Evolutionary conservation across 2,329 filamentous ascomycete genomes (phyloP).

Genomic region (Ambrosiella xylebori): DNA sequence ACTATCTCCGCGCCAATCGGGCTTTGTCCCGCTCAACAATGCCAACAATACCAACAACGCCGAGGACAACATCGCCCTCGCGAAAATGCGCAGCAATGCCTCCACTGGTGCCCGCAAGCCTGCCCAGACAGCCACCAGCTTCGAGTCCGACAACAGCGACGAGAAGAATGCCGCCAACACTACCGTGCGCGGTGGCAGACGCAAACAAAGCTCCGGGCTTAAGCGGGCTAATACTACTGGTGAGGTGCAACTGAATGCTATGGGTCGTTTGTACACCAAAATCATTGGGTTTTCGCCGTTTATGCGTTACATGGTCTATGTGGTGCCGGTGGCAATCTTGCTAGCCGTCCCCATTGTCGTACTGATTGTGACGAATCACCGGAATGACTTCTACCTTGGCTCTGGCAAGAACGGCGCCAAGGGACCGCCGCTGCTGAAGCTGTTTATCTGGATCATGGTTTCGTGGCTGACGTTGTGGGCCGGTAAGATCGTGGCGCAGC

Average conservation of each 20-base stretch:
- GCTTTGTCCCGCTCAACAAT: conserved; percentile 27
- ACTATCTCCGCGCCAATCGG: conserved; percentile 23
- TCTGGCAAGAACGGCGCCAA: conserved; percentile 15
- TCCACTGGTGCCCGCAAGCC: conserved; percentile 35
- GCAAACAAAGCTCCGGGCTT: conserved; percentile 28
- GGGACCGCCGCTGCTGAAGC: conserved; percentile 36
- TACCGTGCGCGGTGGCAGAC: conserved; percentile 23
- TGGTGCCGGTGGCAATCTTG: conserved; percentile 43
- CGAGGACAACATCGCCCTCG: conserved; percentile 35
- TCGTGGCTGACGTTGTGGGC: conserved; percentile 52
- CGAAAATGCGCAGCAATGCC: conserved; percentile 35
- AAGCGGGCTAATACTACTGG: conserved; percentile 28
- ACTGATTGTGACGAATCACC: conserved; percentile 27
- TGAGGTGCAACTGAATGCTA: conserved; percentile 41
- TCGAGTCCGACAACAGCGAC: conserved; percentile 15
- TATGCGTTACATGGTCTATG: conserved; percentile 50
- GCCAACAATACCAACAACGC: conserved; percentile 19
- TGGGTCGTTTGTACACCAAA: conserved; percentile 49
- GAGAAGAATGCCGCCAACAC: conserved; percentile 28
- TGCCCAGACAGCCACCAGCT: conserved; percentile 22
- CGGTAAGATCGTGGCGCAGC: conserved; percentile 45
- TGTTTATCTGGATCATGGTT: conserved; percentile 54
- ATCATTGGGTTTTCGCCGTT: conserved; percentile 45
- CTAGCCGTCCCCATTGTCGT: conserved; percentile 46
- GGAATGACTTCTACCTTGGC: conserved; percentile 24